These are phyloP conservation scores for Cucumis variabilis DNA, from an alignment of 331 rosid genomes.

Conservation along the genomic window DNA sequence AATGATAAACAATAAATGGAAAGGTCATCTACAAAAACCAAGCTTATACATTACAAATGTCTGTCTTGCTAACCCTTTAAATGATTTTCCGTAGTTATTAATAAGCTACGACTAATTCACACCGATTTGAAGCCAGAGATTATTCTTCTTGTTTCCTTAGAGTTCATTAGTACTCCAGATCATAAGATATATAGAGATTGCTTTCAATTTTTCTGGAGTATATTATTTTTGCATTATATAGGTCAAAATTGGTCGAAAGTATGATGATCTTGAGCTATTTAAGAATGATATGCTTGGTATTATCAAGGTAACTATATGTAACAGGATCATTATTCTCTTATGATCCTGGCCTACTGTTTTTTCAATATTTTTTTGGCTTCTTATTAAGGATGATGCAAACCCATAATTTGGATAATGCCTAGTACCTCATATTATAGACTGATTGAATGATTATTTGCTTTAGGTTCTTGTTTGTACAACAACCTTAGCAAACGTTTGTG, in stretches of 20 bases:
- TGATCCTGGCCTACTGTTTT: conserved; percentile 24
- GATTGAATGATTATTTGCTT: too few relatives aligned
- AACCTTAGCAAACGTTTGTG: too few relatives aligned
- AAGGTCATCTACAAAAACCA: too few relatives aligned
- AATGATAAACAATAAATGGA: too few relatives aligned
- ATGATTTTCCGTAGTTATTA: conserved; percentile 67
- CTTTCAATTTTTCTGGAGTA: neutral
- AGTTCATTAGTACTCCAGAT: conserved; percentile 73
- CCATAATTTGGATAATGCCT: conserved; percentile 31
- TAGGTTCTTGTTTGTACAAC: too few relatives aligned
- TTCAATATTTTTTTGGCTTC: conserved; percentile 26
- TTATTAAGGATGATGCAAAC: conserved; percentile 38
- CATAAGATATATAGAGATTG: conserved; percentile 57
- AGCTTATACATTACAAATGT: neutral
- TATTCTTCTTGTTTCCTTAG: conserved; percentile 73
- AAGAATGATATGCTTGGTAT: conserved; percentile 62
- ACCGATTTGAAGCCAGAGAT: conserved; percentile 89
- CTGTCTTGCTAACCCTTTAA: neutral
- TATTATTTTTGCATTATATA: too few relatives aligned
- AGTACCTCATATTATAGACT: conserved; percentile 13
- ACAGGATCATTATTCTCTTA: conserved; percentile 34
- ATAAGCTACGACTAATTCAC: conserved; percentile 76
- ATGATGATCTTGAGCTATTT: conserved; percentile 75
- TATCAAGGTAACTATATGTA: conserved; percentile 60
- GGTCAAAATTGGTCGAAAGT: conserved; percentile 84